These are phyloP conservation scores for Houttuynia cordata DNA, from an alignment of 164 flowering plant species.

Conservation along the genomic window DNA sequence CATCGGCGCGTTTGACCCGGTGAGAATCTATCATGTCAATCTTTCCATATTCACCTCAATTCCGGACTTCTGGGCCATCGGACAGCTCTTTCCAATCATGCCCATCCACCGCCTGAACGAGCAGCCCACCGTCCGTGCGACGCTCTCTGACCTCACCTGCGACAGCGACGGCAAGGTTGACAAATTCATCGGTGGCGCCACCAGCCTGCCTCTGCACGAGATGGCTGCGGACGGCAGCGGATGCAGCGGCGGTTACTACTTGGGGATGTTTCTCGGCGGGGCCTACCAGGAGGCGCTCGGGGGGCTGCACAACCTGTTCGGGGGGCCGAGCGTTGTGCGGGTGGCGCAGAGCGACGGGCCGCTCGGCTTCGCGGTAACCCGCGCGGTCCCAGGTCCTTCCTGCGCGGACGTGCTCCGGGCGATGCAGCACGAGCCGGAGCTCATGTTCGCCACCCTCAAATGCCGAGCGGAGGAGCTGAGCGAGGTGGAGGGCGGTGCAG, in stretches of 20 bases:
- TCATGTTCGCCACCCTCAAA: slow-evolving; percentile 92
- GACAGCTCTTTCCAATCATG: slow-evolving; percentile 79
- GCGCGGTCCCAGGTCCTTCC: slow-evolving; percentile 70
- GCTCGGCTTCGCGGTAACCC: slow-evolving; percentile 82
- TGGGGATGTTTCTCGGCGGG: slow-evolving; percentile 99
- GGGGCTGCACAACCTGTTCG: slow-evolving; percentile 91
- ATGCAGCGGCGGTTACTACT: slow-evolving; percentile 40
- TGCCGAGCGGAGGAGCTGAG: slow-evolving; percentile 55
- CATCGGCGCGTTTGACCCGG: slow-evolving; percentile 39
- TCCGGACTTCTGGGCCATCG: slow-evolving; percentile 96
- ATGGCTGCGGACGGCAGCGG: slow-evolving; percentile 29
- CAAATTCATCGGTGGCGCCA: slow-evolving; percentile 84
- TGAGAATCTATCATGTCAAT: slow-evolving; percentile 75
- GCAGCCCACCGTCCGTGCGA: slow-evolving; percentile 55
- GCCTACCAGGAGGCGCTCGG: slow-evolving; percentile 99
- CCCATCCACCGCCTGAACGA: slow-evolving; percentile 82
- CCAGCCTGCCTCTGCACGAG: slow-evolving; percentile 79
- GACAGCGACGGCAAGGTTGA: slow-evolving; percentile 96
- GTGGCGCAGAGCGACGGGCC: slow-evolving; percentile 87
- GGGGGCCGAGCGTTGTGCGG: slow-evolving; percentile 92
- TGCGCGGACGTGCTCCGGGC: slow-evolving; percentile 77
- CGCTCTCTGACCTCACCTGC: slow-evolving; percentile 87
- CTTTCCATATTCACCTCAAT: slow-evolving; percentile 85
- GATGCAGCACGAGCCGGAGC: slow-evolving; percentile 98
- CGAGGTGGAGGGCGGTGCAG: neutral